These are phyloP conservation scores for Suillus tomentosus DNA, from an alignment of 768 basidiomycete species.

Conservation along the genomic window DNA sequence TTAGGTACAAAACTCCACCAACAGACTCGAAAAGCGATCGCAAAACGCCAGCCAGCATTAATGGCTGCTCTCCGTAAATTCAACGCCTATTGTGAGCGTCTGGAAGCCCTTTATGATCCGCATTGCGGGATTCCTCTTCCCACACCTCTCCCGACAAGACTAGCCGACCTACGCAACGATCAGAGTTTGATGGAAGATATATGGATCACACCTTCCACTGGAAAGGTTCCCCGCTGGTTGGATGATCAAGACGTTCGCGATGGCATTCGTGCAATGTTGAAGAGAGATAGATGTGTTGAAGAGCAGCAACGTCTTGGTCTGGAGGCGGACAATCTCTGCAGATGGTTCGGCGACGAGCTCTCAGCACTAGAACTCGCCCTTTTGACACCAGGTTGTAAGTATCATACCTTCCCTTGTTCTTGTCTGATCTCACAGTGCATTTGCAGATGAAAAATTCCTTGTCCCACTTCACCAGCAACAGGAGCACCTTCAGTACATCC, in stretches of 20 bases:
- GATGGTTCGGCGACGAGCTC: not conserved
- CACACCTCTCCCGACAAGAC: too few species aligned
- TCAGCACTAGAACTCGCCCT: constrained; percentile 8
- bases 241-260: not conserved
- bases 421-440: not conserved
- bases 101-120: too few species aligned
- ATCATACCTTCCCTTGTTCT: not conserved
- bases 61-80: too few species aligned
- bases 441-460: constrained; percentile 3
- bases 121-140: too few species aligned
- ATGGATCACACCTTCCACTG: too few species aligned
- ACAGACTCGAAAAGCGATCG: too few species aligned
- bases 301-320: not conserved
- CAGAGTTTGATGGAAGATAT: too few species aligned
- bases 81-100: too few species aligned
- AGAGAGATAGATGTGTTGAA: constrained; percentile 9
- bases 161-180: too few species aligned
- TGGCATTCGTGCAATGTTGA: constrained; percentile 15
- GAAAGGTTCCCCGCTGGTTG: too few species aligned
- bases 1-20: too few species aligned
- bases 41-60: too few species aligned
- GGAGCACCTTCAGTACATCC: constrained; percentile 17
- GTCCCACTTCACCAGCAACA: constrained; percentile 4
- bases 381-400: constrained; percentile 11
- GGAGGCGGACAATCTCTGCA: not conserved